Percentiles rank a stretch among this genome's conserved stretches.
Conservation (phyloP, 2,329 filamentous ascomycete genomes). For the Colletotrichum brevisporum region DNA sequence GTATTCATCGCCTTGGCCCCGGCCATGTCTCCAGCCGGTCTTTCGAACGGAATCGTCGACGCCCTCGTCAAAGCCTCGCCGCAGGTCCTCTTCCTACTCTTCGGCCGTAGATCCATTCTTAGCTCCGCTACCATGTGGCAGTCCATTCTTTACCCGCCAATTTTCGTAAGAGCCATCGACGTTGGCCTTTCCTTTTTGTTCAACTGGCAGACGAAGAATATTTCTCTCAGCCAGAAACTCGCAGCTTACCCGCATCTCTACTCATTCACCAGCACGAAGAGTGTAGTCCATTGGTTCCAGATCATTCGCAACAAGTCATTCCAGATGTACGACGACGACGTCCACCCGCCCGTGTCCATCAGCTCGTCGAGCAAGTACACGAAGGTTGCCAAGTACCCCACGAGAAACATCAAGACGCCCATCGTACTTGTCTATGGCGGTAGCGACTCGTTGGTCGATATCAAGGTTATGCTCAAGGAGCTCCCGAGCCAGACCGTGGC, state of each 20-base stretch:
- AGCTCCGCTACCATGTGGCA: conserved; percentile 98
- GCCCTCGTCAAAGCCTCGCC: conserved; percentile 94
- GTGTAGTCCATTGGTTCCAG: conserved; percentile 99
- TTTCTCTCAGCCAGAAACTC: conserved; percentile 88
- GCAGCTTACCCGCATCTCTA: conserved; percentile 97
- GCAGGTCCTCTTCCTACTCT: conserved; percentile 91
- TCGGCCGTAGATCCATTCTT: conserved; percentile 91
- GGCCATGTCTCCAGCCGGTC: conserved; percentile 93
- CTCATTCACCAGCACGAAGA: conserved; percentile 96
- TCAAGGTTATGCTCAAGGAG: conserved; percentile 91
- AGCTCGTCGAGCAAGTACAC: conserved; percentile 86
- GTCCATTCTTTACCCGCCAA: conserved; percentile 91
- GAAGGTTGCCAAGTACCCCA: conserved; percentile 96
- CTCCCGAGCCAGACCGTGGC: conserved; percentile 88
- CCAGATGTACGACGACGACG: conserved; percentile 98
- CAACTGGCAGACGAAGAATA: conserved; percentile 89
- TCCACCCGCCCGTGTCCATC: conserved; percentile 81
- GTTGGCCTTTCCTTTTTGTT: conserved; percentile 86
- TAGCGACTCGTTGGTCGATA: conserved; percentile 93
- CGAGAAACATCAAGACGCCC: conserved; percentile 95
- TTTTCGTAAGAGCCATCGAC: conserved; percentile 92
- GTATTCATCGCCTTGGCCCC: conserved; percentile 97
- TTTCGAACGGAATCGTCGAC: conserved; percentile 92
- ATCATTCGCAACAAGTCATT: conserved; percentile 97
- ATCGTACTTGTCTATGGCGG: conserved; percentile 95